These are phyloP conservation scores for Pleurotus cornucopiae DNA, from an alignment of 768 basidiomycete species.

Conservation along the genomic window DNA sequence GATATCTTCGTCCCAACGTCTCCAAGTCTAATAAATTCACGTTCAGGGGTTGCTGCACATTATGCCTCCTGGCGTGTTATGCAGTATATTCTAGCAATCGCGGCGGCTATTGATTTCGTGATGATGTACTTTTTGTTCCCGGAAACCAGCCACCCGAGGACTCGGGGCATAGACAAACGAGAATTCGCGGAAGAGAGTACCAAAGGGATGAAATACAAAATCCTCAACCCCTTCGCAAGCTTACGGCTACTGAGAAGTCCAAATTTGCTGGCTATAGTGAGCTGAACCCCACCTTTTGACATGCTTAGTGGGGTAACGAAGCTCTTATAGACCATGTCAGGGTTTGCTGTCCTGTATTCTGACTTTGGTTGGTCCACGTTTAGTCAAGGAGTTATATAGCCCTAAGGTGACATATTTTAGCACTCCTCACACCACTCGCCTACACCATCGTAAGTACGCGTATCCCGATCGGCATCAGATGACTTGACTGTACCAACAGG, in stretches of 20 bases:
- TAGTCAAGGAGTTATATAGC: background rate
- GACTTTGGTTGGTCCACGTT: conserved; percentile 34
- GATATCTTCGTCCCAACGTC: background rate
- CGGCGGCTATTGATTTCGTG: conserved; percentile 34
- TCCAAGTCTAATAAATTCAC: background rate
- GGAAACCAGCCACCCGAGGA: conserved; percentile 63
- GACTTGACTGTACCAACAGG: conserved; percentile 31
- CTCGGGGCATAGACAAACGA: conserved; percentile 48
- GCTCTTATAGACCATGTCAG: conserved; percentile 23
- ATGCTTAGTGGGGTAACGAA: background rate
- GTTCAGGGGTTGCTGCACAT: conserved; percentile 42
- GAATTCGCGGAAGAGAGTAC: conserved; percentile 12
- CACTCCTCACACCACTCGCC: conserved; percentile 55
- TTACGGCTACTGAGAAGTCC: conserved; percentile 54
- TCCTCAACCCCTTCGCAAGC: conserved; percentile 57
- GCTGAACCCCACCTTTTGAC: conserved; percentile 16
- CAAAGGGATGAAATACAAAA: conserved; percentile 26
- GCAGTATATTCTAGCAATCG: conserved; percentile 41
- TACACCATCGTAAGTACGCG: conserved; percentile 55
- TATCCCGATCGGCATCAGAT: background rate
- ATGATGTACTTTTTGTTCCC: conserved; percentile 47
- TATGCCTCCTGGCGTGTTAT: conserved; percentile 66
- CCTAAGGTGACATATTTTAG: conserved; percentile 26
- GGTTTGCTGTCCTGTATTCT: conserved; percentile 25
- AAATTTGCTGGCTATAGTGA: conserved; percentile 50